phyloP scores from a whole-genome alignment of 2,329 filamentous ascomycete genomes.

The Pseudomassariella vexata region DNA sequence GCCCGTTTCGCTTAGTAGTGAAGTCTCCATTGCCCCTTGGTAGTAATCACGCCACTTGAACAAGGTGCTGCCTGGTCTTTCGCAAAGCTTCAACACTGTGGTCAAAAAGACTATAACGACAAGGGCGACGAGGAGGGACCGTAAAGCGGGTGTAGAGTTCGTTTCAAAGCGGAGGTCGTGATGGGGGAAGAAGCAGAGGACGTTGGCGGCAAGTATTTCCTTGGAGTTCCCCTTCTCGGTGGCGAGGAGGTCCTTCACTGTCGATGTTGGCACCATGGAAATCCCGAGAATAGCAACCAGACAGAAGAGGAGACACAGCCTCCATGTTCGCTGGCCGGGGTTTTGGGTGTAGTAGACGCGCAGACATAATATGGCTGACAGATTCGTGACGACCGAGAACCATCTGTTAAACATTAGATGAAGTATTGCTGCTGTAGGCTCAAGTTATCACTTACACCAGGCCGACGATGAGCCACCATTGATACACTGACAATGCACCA shows the following conservation, averaged over 20 bases:
- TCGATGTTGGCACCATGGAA: slow-evolving; percentile 18
- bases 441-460: no score
- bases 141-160: slow-evolving; percentile 1
- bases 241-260: slow-evolving; percentile 13
- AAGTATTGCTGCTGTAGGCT: no score
- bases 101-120: slow-evolving; percentile 8
- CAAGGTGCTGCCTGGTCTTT: slow-evolving; percentile 12
- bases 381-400: slow-evolving; percentile 18
- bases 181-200: slow-evolving; percentile 17
- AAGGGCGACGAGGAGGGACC: slow-evolving; percentile 9
- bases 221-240: slow-evolving; percentile 9
- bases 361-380: slow-evolving; percentile 15
- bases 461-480: slow-evolving; percentile 20
- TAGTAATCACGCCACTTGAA: slow-evolving; percentile 16
- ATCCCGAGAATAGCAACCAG: slow-evolving; percentile 13
- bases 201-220: slow-evolving; percentile 12
- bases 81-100: slow-evolving; percentile 3
- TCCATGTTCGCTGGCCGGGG: slow-evolving; percentile 14
- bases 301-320: slow-evolving; percentile 12
- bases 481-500: slow-evolving; percentile 15
- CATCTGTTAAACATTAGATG: no score
- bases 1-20: slow-evolving; percentile 10
- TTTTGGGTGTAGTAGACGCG: slow-evolving; percentile 14
- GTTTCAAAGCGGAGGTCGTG: slow-evolving; percentile 7
- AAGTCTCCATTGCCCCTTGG: slow-evolving; percentile 15